Base-by-base conservation (phyloP, 2,329 filamentous ascomycete species). In the Raffaelea arxii region DNA sequence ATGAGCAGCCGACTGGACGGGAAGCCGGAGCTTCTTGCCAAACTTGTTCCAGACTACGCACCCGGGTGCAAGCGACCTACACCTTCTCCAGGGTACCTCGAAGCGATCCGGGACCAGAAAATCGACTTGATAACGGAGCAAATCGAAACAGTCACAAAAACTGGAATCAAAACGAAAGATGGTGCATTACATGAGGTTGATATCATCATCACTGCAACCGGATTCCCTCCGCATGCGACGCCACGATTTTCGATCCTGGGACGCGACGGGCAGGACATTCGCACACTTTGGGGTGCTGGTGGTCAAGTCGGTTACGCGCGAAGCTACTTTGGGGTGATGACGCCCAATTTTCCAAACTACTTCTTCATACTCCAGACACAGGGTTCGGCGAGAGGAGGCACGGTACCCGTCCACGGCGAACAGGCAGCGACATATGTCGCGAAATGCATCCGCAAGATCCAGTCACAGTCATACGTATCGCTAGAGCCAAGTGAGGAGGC, bases 101-200 rank as follows among this genome's bases (percentile, higher is more conserved):
- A 58, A 36, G 49, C 55, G 4, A 46, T 58, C 9, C 53, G 56
- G 35, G 51, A 58, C 44, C 38, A 50, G 2, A 60, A 62, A 21
- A 54, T 63, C 18, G 53, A 58, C 6, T 53, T 62, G 24, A 56
- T 65, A 4, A 55, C 60, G 22, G 42, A 55, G 7, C 51, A 54
- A 2, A 62, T 67, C 11, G 48, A 53, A 14, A 38, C 43, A 11
- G 58, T 66, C 36, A 64, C 60, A 2, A 52, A 56, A 25, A 56
- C 51, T 2, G 62, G 64, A 6, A 18, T 66, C 6, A 43, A 46
- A 6, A 48, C 61, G 18, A 53, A 58, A 1, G 52, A 50, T 3
- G 57, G 56, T 21, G 56, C 52, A 1, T 40, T 45, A 14, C 53
- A 52, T 48, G 18, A 57, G 7, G 59, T 63, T 27, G 65, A 67